phyloP scores from a whole-genome alignment of 2,329 filamentous ascomycete species.

The Colletotrichum cereale region DNA sequence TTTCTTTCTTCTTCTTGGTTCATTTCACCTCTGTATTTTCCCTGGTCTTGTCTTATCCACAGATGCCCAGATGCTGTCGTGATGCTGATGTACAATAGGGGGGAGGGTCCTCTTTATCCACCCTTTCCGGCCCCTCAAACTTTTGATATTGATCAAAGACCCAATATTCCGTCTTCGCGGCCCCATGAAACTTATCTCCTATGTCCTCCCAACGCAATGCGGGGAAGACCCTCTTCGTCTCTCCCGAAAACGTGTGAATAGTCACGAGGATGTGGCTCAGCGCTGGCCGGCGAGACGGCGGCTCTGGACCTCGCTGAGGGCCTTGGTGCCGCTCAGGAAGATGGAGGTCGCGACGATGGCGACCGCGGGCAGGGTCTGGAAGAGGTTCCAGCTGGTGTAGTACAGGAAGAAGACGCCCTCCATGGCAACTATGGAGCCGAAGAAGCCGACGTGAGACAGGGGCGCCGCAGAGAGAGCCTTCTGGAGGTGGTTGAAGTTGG shows the following conservation, averaged over 20 bases:
- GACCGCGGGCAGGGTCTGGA: constrained; percentile 85
- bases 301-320: constrained; percentile 92
- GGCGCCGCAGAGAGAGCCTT: constrained; percentile 83
- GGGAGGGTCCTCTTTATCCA: background rate
- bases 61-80: constrained; percentile 37
- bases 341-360: constrained; percentile 76
- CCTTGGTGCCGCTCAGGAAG: constrained; percentile 89
- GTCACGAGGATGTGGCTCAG: constrained; percentile 47
- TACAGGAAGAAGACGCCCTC: constrained; percentile 96
- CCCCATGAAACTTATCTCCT: background rate
- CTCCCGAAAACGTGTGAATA: background rate
- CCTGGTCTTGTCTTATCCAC: constrained; percentile 34
- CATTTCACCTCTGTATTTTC: constrained; percentile 24
- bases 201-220: background rate
- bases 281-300: constrained; percentile 82
- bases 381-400: constrained; percentile 92
- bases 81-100: constrained; percentile 38
- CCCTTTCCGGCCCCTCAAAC: background rate
- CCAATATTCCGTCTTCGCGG: background rate
- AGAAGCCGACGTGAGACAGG: constrained; percentile 85
- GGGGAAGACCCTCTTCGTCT: background rate
- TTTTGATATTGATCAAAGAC: background rate
- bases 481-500: constrained; percentile 82
- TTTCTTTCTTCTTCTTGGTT: constrained; percentile 1
- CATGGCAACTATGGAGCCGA: constrained; percentile 87